Conservation (phyloP, 805 yeast species). For the Kodamaea kaohsiungensis region DNA sequence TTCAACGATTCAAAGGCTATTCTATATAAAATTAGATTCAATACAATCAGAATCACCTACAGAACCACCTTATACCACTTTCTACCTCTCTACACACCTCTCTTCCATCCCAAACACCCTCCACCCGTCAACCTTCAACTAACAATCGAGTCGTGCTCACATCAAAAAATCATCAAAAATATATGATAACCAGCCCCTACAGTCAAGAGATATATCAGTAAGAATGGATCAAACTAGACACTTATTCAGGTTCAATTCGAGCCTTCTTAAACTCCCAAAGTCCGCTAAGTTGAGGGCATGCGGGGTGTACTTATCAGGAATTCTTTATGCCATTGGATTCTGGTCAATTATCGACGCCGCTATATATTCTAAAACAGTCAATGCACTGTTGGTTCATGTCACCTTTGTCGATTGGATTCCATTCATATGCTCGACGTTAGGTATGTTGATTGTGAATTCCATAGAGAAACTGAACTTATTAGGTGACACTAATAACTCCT, state of each 20-base stretch:
- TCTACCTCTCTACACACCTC: too few species aligned
- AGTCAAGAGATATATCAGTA: background rate
- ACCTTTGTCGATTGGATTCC: slow-evolving; percentile 97
- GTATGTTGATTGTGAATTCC: slow-evolving; percentile 80
- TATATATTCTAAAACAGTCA: slow-evolving; percentile 77
- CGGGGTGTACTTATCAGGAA: slow-evolving; percentile 80
- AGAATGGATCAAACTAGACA: slow-evolving; percentile 47
- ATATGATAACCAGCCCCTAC: background rate
- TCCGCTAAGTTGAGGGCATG: slow-evolving; percentile 67
- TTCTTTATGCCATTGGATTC: slow-evolving; percentile 79
- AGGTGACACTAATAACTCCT: slow-evolving; percentile 35
- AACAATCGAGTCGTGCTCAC: background rate
- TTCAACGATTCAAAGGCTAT: too few species aligned
- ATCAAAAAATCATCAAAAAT: background rate
- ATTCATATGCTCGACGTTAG: slow-evolving; percentile 80
- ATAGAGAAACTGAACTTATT: slow-evolving; percentile 68
- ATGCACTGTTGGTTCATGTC: slow-evolving; percentile 84
- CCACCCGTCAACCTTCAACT: background rate
- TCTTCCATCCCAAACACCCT: background rate
- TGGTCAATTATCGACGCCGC: slow-evolving; percentile 91
- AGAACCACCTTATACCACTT: background rate
- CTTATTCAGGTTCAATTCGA: slow-evolving; percentile 61
- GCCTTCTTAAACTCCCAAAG: slow-evolving; percentile 61
- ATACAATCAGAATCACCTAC: too few species aligned
- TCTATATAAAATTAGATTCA: too few species aligned